Evolutionary conservation across 1,139 yeast species (phyloP), one percentile per base, ranked within the genome.

Genomic region (Hyphopichia buzzinii): DNA sequence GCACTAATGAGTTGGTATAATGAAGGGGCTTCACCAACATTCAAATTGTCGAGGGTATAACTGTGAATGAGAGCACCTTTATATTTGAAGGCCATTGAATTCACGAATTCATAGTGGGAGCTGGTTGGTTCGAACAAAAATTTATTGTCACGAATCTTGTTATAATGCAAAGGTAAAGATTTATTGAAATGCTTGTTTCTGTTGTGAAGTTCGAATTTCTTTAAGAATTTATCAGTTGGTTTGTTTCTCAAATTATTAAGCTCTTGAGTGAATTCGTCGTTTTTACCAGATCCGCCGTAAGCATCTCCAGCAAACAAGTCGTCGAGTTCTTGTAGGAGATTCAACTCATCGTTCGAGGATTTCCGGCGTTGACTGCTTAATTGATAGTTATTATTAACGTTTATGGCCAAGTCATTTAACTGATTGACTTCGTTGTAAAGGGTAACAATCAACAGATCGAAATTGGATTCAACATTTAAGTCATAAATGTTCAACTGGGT

Each of bases 401-500:
- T 45, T n/a, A 32, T 38, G 15, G 41, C 38, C 31, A 49, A 39
- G 12, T 48, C 55, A 12, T 51, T 48, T 30, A 60, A 47, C 17
- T 49, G 52, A 42, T 67, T 67, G 25, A 55, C 51, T 33, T 58
- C 56, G 36, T 45, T 50, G 48, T 54, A 69, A 19, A 69, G 51
- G 22, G 61, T 55, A 24, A 57, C 40, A 6, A 71, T 47, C n/a
- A 61, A 41, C n/a, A 54, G 54, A 14, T 40, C 39, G n/a, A 61
- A 39, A 32, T 50, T 44, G 27, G 51, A 55, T 7, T 55, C 59
- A 10, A 53, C 50, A n/a, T 52, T 50, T 15, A 70, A 39, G 17
- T 55, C 55, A 43, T 72, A 69, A 14, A 80, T 40, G 34, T 68
- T 68, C 34, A 80, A 60, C 49, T 77, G 81, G 14, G 84, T 80